phyloP scores from a whole-genome alignment of 306 rosid genomes.

The Lathyrus sativus region DNA sequence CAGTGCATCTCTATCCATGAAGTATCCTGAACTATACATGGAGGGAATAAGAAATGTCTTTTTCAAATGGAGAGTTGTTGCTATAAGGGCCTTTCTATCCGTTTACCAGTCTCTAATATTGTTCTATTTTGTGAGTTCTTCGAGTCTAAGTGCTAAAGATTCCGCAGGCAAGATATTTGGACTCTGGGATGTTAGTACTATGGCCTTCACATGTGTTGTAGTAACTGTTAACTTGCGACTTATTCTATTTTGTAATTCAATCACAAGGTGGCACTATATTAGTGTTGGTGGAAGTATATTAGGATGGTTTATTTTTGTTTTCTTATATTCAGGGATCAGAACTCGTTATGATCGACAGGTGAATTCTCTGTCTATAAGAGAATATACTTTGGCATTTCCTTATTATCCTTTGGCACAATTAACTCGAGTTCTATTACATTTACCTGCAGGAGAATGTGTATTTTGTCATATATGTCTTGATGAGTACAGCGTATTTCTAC shows the following conservation, averaged over 20 bases:
- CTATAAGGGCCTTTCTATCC: conserved; percentile 81
- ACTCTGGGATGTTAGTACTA: conserved; percentile 92
- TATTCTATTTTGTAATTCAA: conserved; percentile 76
- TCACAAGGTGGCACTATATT: conserved; percentile 87
- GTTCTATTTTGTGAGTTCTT: conserved; percentile 58
- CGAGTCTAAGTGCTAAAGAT: conserved; percentile 62
- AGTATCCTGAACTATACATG: conserved; percentile 86
- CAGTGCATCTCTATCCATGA: conserved; percentile 84
- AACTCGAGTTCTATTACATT: conserved; percentile 32
- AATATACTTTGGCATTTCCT: conserved; percentile 15
- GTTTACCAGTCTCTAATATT: conserved; percentile 85
- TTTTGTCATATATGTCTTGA: conserved; percentile 77
- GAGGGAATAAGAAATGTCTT: conserved; percentile 82
- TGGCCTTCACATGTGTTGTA: conserved; percentile 91
- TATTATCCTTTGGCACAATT: conserved; percentile 7
- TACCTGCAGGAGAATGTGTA: conserved; percentile 80
- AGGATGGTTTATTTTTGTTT: conserved; percentile 82
- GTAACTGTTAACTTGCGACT: conserved; percentile 86
- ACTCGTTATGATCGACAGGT: conserved; percentile 73
- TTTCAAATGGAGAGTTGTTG: conserved; percentile 92
- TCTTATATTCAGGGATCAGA: conserved; percentile 67
- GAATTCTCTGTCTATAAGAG: conserved; percentile 31
- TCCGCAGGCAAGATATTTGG: conserved; percentile 78
- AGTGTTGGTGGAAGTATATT: conserved; percentile 92
- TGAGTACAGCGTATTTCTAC: conserved; percentile 90